A percentile compares a stretch with the other conserved stretches of the same genome.
These are phyloP conservation scores for Eleusine coracana DNA, from an alignment of 176 grass and related monocot genomes.

Conservation along the genomic window DNA sequence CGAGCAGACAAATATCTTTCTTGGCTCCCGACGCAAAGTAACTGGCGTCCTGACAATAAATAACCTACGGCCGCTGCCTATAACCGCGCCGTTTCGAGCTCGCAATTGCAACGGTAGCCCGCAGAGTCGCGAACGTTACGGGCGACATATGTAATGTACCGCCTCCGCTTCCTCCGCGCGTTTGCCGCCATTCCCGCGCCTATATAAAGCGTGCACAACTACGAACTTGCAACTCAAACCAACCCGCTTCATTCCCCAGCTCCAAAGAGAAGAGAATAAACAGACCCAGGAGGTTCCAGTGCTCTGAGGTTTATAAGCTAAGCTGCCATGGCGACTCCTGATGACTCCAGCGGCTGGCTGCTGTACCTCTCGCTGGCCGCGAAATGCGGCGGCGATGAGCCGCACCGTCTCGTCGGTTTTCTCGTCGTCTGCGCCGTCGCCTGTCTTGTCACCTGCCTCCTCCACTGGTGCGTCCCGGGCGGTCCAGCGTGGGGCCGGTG, in stretches of 20 bases:
- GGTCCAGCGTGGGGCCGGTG: constrained; percentile 81
- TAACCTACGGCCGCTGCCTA: not conserved
- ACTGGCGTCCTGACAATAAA: not conserved
- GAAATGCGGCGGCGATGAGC: constrained; percentile 48
- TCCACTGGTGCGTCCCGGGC: constrained; percentile 75
- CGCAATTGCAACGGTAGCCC: not conserved
- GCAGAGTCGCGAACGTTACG: not conserved
- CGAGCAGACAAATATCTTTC: constrained; percentile 7
- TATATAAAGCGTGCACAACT: constrained; percentile 46
- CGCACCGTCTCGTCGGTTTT: constrained; percentile 40
- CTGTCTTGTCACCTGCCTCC: constrained; percentile 21
- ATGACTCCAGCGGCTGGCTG: constrained; percentile 52
- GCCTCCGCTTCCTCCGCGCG: not conserved
- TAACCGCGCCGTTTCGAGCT: not conserved
- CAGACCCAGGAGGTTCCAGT: too few species aligned
- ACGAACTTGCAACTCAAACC: constrained; percentile 7
- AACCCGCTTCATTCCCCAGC: not conserved
- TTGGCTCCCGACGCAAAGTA: not conserved
- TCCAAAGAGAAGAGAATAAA: not conserved
- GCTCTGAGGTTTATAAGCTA: too few species aligned
- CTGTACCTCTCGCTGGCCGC: constrained; percentile 61
- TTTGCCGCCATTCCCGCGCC: constrained; percentile 9
- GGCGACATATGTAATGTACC: too few species aligned
- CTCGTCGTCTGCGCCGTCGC: not conserved
- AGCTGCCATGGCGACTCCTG: constrained; percentile 41